Conservation (phyloP, 352 stramenopile genomes). For the Phytophthora aleatoria region DNA sequence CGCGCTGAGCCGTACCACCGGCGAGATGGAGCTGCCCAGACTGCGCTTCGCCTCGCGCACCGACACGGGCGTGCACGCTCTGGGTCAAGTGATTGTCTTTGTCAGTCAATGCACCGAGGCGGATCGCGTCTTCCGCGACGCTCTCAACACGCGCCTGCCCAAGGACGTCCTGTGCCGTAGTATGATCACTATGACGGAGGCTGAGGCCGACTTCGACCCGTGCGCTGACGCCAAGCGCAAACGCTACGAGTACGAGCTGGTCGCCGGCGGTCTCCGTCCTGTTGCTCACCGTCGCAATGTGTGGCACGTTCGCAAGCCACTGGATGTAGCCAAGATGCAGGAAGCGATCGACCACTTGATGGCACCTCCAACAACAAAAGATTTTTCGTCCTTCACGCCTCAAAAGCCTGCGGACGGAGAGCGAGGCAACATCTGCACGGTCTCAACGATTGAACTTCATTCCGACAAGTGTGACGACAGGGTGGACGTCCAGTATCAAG, state of each 20-base stretch:
- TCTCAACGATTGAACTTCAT: slow-evolving; percentile 47
- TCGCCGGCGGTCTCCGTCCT: slow-evolving; percentile 54
- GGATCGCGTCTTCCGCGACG: slow-evolving; percentile 57
- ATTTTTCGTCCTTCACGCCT: slow-evolving; percentile 75
- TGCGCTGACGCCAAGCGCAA: slow-evolving; percentile 56
- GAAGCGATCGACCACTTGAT: slow-evolving; percentile 41
- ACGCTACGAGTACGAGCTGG: slow-evolving; percentile 68
- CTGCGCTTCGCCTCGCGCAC: slow-evolving; percentile 91
- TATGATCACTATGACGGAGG: slow-evolving; percentile 29
- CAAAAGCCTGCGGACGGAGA: slow-evolving; percentile 45
- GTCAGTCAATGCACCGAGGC: slow-evolving; percentile 60
- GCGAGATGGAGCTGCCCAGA: slow-evolving; percentile 56
- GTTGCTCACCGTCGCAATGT: slow-evolving; percentile 55
- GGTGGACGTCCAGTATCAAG: slow-evolving; percentile 29
- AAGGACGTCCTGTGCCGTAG: slow-evolving; percentile 59
- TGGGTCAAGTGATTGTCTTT: slow-evolving; percentile 92
- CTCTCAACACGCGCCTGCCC: slow-evolving; percentile 76
- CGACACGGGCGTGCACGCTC: slow-evolving; percentile 92
- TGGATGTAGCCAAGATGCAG: slow-evolving; percentile 63
- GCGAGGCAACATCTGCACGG: slow-evolving; percentile 58
- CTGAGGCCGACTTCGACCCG: slow-evolving; percentile 51
- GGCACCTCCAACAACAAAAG: slow-evolving; percentile 40
- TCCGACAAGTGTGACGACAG: slow-evolving; percentile 14
- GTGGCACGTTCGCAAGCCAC: slow-evolving; percentile 63
- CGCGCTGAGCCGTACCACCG: slow-evolving; percentile 67